phyloP scores from a whole-genome alignment of 805 yeast species.

The Suhomyces tanzawaensis region DNA sequence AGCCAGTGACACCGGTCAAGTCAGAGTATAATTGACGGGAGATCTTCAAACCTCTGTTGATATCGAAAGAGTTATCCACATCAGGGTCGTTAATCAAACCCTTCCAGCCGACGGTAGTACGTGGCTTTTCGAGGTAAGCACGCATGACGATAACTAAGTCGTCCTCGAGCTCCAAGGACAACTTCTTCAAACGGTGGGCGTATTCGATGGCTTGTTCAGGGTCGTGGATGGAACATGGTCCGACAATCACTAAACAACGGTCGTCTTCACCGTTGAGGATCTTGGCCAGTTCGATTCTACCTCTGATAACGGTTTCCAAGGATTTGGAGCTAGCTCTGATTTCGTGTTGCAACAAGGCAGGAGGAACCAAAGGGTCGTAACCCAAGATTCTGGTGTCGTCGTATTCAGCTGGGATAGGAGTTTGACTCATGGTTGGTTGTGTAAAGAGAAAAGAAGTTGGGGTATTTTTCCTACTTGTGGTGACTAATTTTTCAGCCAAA shows the following conservation, averaged over 20 bases:
- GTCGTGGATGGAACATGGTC: constrained; percentile 97
- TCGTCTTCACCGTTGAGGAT: constrained; percentile 78
- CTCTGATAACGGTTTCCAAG: constrained; percentile 63
- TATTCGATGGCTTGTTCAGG: constrained; percentile 86
- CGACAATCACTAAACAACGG: constrained; percentile 82
- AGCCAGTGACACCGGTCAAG: constrained; percentile 64
- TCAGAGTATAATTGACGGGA: constrained; percentile 83
- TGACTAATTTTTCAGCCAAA: too few species aligned
- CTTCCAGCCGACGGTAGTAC: constrained; percentile 99
- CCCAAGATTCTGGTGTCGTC: constrained; percentile 79
- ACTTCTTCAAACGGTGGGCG: constrained; percentile 62
- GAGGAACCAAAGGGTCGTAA: constrained; percentile 92
- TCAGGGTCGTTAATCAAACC: constrained; percentile 98
- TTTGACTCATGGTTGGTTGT: constrained; percentile 6
- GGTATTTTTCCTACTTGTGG: too few species aligned
- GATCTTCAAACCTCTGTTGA: constrained; percentile 88
- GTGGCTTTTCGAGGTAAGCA: constrained; percentile 96
- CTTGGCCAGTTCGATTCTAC: constrained; percentile 74
- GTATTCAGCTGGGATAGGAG: constrained; percentile 54
- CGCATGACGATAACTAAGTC: constrained; percentile 91
- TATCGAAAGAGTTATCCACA: constrained; percentile 85
- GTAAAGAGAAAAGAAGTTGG: not conserved
- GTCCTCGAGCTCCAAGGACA: constrained; percentile 66
- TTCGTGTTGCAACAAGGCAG: constrained; percentile 86
- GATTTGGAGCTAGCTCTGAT: constrained; percentile 61